These are phyloP conservation scores for Coprinopsis strossmayeri DNA, from an alignment of 768 basidiomycete genomes.

Conservation along the genomic window DNA sequence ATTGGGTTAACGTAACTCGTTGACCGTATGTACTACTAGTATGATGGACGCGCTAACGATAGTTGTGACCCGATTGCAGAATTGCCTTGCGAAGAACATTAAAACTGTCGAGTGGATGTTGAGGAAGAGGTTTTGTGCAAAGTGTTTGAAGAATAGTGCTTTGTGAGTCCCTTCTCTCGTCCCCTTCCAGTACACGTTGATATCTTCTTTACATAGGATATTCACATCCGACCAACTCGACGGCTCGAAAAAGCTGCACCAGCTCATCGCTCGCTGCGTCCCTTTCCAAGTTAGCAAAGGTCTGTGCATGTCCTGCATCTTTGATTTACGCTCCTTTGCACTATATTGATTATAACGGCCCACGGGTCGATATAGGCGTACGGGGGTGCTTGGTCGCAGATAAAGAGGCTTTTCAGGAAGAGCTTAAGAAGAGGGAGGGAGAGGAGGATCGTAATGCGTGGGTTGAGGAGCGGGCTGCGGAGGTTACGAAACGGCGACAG, in stretches of 20 bases:
- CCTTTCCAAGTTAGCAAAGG: neutral
- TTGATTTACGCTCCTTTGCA: neutral
- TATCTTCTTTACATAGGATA: neutral
- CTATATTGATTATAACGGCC: no score
- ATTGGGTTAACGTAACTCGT: no score
- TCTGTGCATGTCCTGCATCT: neutral
- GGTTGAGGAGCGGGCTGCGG: conserved; percentile 11
- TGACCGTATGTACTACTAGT: no score
- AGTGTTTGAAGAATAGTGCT: neutral
- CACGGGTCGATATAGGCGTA: neutral
- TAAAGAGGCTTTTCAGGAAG: conserved; percentile 16
- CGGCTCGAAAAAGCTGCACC: neutral
- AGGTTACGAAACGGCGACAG: conserved; percentile 4
- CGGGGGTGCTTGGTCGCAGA: conserved; percentile 14
- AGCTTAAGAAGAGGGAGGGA: conserved; percentile 7
- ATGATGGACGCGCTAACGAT: no score
- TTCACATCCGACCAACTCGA: neutral
- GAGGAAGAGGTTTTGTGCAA: neutral
- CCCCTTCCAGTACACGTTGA: neutral
- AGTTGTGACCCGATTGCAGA: no score
- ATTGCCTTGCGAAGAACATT: neutral
- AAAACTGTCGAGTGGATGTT: neutral
- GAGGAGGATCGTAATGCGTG: conserved; percentile 12
- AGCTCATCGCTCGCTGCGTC: neutral
- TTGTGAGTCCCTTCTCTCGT: neutral